phyloP scores from a whole-genome alignment of 2,329 filamentous ascomycete species.

The Fusarium paranaense region DNA sequence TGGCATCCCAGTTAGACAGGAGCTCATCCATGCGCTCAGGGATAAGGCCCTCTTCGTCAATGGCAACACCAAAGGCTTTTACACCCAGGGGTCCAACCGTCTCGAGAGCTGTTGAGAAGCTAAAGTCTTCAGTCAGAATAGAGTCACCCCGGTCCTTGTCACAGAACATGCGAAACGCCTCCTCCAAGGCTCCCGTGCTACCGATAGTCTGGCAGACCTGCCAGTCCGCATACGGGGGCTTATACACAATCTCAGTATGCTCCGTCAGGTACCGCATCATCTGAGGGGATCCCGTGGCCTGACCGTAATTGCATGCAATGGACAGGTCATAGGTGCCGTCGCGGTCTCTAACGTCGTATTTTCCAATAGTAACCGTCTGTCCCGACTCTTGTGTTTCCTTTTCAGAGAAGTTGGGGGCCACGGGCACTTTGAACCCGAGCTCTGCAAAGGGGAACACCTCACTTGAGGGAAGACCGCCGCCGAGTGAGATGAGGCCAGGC shows the following conservation, averaged over 20 bases:
- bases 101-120: slow-evolving; percentile 80
- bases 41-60: slow-evolving; percentile 66
- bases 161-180: slow-evolving; percentile 84
- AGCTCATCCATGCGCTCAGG: slow-evolving; percentile 65
- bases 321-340: slow-evolving; percentile 75
- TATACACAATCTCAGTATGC: slow-evolving; percentile 91
- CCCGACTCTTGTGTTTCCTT: slow-evolving; percentile 72
- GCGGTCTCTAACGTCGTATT: slow-evolving; percentile 81
- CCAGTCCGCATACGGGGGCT: slow-evolving; percentile 93
- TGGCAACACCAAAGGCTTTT: slow-evolving; percentile 60
- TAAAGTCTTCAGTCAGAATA: slow-evolving; percentile 90
- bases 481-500: slow-evolving; percentile 89
- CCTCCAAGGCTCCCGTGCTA: slow-evolving; percentile 87
- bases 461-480: slow-evolving; percentile 87
- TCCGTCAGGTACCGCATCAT: slow-evolving; percentile 92
- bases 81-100: slow-evolving; percentile 67
- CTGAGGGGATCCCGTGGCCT: slow-evolving; percentile 86
- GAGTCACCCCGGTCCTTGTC: slow-evolving; percentile 76
- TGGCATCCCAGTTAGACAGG: slow-evolving; percentile 62
- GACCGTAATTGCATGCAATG: slow-evolving; percentile 92
- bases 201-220: slow-evolving; percentile 84
- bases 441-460: slow-evolving; percentile 94
- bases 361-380: slow-evolving; percentile 74
- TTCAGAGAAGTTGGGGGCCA: slow-evolving; percentile 76
- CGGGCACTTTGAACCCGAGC: slow-evolving; percentile 79